Conservation (phyloP, 1,284 basidiomycete species). For the Cutaneotrichosporon cutaneum region DNA sequence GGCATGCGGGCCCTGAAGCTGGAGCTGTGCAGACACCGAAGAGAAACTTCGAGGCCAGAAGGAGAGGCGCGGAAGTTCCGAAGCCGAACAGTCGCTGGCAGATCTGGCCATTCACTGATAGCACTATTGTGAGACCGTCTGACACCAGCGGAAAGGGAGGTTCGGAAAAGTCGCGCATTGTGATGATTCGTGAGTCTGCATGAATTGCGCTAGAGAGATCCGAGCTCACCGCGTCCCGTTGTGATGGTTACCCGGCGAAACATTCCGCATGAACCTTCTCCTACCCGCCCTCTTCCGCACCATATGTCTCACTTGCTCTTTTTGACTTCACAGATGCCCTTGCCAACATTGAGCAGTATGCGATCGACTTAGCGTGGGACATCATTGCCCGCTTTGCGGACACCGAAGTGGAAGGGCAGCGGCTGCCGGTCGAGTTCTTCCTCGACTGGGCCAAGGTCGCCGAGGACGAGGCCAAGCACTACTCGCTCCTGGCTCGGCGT, state of each 20-base stretch:
- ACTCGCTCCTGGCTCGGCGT: constrained; percentile 53
- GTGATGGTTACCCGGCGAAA: neutral
- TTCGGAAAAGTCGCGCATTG: constrained; percentile 64
- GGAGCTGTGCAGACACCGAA: neutral
- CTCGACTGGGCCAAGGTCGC: constrained; percentile 73
- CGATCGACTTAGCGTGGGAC: constrained; percentile 81
- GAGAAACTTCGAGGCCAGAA: neutral
- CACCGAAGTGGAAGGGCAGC: constrained; percentile 47
- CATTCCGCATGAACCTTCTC: neutral
- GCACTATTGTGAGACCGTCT: constrained; percentile 45
- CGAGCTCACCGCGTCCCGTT: neutral
- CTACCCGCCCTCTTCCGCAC: neutral
- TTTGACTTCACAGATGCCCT: constrained; percentile 58
- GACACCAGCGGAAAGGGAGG: constrained; percentile 57
- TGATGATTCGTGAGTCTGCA: constrained; percentile 64
- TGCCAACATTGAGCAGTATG: constrained; percentile 90
- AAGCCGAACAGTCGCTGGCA: neutral
- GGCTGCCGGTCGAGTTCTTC: constrained; percentile 71
- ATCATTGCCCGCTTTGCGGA: constrained; percentile 75
- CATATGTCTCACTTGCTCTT: neutral
- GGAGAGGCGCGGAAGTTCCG: no score
- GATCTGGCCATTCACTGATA: neutral
- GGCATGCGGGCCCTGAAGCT: neutral
- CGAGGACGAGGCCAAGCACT: constrained; percentile 77
- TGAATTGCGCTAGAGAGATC: neutral